Conservation (phyloP, 2,329 filamentous ascomycete genomes). For the Pseudocercospora eumusae region DNA sequence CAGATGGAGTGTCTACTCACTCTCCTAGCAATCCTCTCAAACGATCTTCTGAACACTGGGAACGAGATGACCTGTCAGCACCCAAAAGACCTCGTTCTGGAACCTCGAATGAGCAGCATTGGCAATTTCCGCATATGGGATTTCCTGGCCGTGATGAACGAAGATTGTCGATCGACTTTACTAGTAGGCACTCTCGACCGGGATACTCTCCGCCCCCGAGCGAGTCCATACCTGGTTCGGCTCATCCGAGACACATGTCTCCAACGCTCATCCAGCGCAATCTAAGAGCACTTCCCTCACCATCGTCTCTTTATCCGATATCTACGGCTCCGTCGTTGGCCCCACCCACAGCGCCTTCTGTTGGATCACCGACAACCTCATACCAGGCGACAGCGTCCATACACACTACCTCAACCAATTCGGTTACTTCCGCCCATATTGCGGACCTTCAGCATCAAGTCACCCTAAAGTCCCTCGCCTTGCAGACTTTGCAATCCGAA, state of each 20-base stretch:
- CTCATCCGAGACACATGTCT: slow-evolving; percentile 27
- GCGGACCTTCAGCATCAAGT: slow-evolving; percentile 58
- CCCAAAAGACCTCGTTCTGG: slow-evolving; percentile 30
- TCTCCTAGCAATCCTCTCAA: slow-evolving; percentile 28
- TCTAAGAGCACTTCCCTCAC: slow-evolving; percentile 31
- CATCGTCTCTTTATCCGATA: slow-evolving; percentile 30
- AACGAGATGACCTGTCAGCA: slow-evolving; percentile 21
- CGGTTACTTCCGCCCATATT: slow-evolving; percentile 43
- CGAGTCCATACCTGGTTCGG: slow-evolving; percentile 29
- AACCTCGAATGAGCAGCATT: slow-evolving; percentile 19
- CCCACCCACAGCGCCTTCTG: slow-evolving; percentile 22
- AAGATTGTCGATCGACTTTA: slow-evolving; percentile 24
- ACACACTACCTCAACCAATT: slow-evolving; percentile 31
- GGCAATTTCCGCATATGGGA: slow-evolving; percentile 6
- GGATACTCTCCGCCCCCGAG: slow-evolving; percentile 28
- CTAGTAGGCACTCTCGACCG: slow-evolving; percentile 10
- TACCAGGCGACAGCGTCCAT: slow-evolving; percentile 30
- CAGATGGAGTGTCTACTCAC: not conserved
- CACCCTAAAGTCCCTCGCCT: slow-evolving; percentile 54
- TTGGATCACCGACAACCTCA: slow-evolving; percentile 31
- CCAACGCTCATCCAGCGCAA: slow-evolving; percentile 21
- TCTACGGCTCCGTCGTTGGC: slow-evolving; percentile 24
- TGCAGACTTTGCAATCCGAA: slow-evolving; percentile 57
- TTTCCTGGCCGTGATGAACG: slow-evolving; percentile 22
- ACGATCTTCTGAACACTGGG: slow-evolving; percentile 24